A percentile compares a stretch with the other conserved stretches of the same genome.
Evolutionary conservation across 768 basidiomycete species (phyloP).

Genomic region (Leccinum rimulosum): DNA sequence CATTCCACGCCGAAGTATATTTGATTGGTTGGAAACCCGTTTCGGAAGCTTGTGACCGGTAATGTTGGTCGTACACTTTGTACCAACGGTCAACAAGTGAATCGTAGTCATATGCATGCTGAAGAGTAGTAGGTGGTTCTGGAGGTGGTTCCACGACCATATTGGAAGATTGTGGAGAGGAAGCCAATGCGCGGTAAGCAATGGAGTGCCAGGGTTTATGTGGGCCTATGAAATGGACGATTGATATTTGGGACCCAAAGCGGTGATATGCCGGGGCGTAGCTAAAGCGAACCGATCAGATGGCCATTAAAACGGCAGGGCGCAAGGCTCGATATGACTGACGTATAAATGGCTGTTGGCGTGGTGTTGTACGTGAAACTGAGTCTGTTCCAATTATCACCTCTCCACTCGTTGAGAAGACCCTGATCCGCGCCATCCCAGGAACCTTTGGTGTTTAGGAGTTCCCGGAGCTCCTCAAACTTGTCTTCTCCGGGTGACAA

Average conservation of each 20-base stretch:
- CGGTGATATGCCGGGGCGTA: slow-evolving; percentile 97
- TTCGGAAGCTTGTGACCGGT: slow-evolving; percentile 55
- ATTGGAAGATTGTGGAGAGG: slow-evolving; percentile 33
- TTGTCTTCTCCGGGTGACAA: slow-evolving; percentile 78
- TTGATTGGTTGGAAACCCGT: slow-evolving; percentile 50
- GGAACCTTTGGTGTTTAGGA: slow-evolving; percentile 76
- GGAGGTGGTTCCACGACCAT: slow-evolving; percentile 27
- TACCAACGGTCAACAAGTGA: slow-evolving; percentile 91
- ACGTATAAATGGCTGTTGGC: slow-evolving; percentile 96
- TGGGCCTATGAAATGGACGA: slow-evolving; percentile 93
- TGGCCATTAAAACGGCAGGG: slow-evolving; percentile 25
- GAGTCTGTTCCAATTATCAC: slow-evolving; percentile 83
- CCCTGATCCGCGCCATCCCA: slow-evolving; percentile 99
- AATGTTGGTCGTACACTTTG: slow-evolving; percentile 83
- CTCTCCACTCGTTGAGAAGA: slow-evolving; percentile 92
- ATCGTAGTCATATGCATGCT: slow-evolving; percentile 69
- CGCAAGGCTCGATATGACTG: slow-evolving; percentile 36
- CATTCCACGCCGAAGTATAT: slow-evolving; percentile 79
- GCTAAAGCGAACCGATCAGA: slow-evolving; percentile 40
- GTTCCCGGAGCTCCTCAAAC: slow-evolving; percentile 67
- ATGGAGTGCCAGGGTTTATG: slow-evolving; percentile 92
- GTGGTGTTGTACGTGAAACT: slow-evolving; percentile 99
- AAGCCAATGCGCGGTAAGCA: slow-evolving; percentile 62
- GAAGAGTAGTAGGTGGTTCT: slow-evolving; percentile 15
- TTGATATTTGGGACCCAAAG: slow-evolving; percentile 82